phyloP scores from a whole-genome alignment of 805 yeast species.

The Barnettozyma sucrosica region DNA sequence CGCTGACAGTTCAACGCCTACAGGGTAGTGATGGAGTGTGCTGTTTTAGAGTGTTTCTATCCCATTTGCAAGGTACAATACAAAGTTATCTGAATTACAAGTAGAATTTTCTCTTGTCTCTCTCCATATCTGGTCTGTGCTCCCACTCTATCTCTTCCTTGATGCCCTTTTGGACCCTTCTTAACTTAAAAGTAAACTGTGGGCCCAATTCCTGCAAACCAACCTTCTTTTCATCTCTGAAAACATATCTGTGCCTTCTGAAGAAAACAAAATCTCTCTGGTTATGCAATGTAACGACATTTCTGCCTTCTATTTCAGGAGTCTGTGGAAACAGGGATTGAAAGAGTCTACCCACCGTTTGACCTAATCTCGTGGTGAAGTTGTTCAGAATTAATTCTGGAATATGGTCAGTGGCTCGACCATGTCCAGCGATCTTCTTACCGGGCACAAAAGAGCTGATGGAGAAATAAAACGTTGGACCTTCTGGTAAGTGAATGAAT shows the following conservation, averaged over 20 bases:
- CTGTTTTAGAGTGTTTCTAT: too few relatives aligned
- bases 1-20: too few relatives aligned
- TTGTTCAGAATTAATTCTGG: conserved; percentile 92
- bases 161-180: conserved; percentile 88
- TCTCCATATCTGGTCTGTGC: conserved; percentile 93
- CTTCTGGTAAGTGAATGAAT: conserved; percentile 88
- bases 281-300: conserved; percentile 91
- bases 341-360: conserved; percentile 86
- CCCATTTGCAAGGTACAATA: too few relatives aligned
- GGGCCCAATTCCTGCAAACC: conserved; percentile 97
- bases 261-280: conserved; percentile 94
- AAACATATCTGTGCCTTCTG: conserved; percentile 89
- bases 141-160: conserved; percentile 95
- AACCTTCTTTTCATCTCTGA: conserved; percentile 83
- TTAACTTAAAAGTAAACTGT: conserved; percentile 83
- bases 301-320: conserved; percentile 94
- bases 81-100: conserved; percentile 36
- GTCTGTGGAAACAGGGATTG: conserved; percentile 88
- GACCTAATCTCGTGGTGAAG: conserved; percentile 87
- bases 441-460: conserved; percentile 72
- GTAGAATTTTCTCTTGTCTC: conserved; percentile 89
- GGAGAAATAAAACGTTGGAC: conserved; percentile 92
- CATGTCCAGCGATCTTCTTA: conserved; percentile 78
- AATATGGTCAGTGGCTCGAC: conserved; percentile 80
- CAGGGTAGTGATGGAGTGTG: too few relatives aligned